Evolutionary conservation across 257 asterid genomes (phyloP), one percentile per base, ranked within the genome.

Genomic region (Fraxinus excelsior): DNA sequence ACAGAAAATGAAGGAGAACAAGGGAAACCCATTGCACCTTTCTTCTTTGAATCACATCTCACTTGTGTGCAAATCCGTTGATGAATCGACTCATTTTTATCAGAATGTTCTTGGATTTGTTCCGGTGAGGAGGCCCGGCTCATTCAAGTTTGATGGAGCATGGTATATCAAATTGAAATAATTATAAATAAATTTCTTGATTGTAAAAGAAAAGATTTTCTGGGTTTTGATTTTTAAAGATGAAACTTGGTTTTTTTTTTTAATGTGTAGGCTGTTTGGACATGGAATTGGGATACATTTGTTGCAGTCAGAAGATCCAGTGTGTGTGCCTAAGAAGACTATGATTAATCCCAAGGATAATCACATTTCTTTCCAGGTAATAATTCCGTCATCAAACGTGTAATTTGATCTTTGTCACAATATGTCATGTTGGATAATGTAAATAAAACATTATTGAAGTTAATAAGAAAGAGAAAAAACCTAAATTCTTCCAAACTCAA

Each of bases 301-400:
- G 0, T 84, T 96, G 83, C 98, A 89, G 78, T 90, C 97, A 0
- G 99, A 96, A 2, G 86, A 88, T 74, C 97, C 96, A 5, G 88
- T 86, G 4, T 82, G 74, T 3, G 77, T 93, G 92, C 87, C 88
- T 0, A 86, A 85, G 95, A 93, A 91, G 81, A 85, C 88, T 6
- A 90, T 76, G 66, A 93, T 96, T 70, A 93, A 96, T 80, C 98
- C 99, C 68, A 96, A 91, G 81, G 98, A 93, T 66, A 93, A 89
- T 77, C 99, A 95, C 77, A 95, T 95, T 74, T 95, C 99, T 18
- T 95, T 95, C 80, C 99, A 95, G 98, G 99, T 94, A 79, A 51
- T 26, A 19, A 7, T n/a, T 71, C 12, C 18, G 21, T 66, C 64
- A 18, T n/a, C 12, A 19, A 56, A 56, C 65, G n/a, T 5, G 11